Percentiles rank a stretch among this genome's conserved stretches.
phyloP scores from a whole-genome alignment of 306 rosid genomes.

The Vigna reflexopilosa region DNA sequence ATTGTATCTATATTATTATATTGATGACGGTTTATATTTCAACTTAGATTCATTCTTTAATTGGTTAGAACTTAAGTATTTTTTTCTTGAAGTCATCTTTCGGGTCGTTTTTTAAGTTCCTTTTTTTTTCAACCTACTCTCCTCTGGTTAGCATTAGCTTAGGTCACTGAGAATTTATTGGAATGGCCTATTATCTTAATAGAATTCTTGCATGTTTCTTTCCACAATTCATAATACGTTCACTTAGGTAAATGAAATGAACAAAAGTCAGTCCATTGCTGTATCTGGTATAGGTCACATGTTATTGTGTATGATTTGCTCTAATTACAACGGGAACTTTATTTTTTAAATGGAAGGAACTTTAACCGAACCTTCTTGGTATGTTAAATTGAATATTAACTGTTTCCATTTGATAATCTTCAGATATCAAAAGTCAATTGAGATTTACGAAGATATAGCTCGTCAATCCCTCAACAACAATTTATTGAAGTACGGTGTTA shows the following conservation, averaged over 20 bases:
- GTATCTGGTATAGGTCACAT: neutral
- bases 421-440: constrained; percentile 85
- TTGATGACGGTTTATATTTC: constrained; percentile 20
- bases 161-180: constrained; percentile 4
- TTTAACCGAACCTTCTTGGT: constrained; percentile 18
- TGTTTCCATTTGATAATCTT: constrained; percentile 30
- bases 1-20: constrained; percentile 19
- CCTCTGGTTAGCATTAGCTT: constrained; percentile 4
- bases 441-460: constrained; percentile 88
- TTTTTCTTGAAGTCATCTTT: constrained; percentile 14
- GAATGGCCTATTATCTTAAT: constrained; percentile 28
- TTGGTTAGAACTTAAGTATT: constrained; percentile 32
- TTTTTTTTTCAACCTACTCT: neutral
- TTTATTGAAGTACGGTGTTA: constrained; percentile 95
- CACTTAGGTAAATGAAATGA: constrained; percentile 16
- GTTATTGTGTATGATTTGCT: constrained; percentile 15
- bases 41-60: constrained; percentile 7
- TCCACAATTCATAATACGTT: constrained; percentile 27
- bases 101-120: constrained; percentile 1
- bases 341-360: neutral
- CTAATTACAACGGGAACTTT: neutral
- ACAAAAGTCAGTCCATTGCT: constrained; percentile 18
- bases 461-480: constrained; percentile 76
- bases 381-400: constrained; percentile 9
- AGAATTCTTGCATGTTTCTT: constrained; percentile 32